Percentiles rank a stretch among this genome's conserved stretches.
These are phyloP conservation scores for Vachellia collinsii DNA, from an alignment of 306 rosid genomes.

Conservation along the genomic window DNA sequence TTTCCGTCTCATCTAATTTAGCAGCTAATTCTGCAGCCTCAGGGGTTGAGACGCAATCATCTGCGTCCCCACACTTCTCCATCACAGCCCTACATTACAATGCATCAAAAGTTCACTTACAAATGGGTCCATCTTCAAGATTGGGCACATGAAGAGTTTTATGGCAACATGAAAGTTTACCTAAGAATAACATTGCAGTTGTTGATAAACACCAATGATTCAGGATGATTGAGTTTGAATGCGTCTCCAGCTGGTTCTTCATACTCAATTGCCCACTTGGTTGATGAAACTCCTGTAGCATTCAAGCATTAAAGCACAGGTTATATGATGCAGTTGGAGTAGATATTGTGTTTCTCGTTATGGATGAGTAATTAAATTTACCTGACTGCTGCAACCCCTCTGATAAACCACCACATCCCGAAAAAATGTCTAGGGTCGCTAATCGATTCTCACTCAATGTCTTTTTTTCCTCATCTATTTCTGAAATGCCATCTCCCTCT, in stretches of 20 bases:
- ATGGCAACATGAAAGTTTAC: slow-evolving; percentile 39
- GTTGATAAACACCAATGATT: slow-evolving; percentile 72
- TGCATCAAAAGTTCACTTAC: slow-evolving; percentile 17
- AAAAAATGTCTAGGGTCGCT: slow-evolving; percentile 90
- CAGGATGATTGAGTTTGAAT: slow-evolving; percentile 79
- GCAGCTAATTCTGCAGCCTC: slow-evolving; percentile 84
- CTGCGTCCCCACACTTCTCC: slow-evolving; percentile 85
- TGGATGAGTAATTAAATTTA: slow-evolving; percentile 34
- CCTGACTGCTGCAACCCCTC: slow-evolving; percentile 85
- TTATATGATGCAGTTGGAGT: slow-evolving; percentile 5
- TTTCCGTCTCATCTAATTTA: slow-evolving; percentile 57
- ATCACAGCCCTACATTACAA: slow-evolving; percentile 78
- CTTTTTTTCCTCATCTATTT: slow-evolving; percentile 44
- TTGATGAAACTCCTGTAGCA: slow-evolving; percentile 65
- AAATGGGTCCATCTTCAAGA: slow-evolving; percentile 13
- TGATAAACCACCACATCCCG: slow-evolving; percentile 97
- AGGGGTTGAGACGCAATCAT: slow-evolving; percentile 83
- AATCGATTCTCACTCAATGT: slow-evolving; percentile 49
- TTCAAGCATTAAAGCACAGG: slow-evolving; percentile 24
- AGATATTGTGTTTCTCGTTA: not conserved
- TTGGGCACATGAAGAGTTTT: not conserved
- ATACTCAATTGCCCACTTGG: slow-evolving; percentile 98
- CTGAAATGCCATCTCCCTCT: slow-evolving; percentile 71
- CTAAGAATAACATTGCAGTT: slow-evolving; percentile 94
- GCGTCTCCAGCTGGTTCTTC: slow-evolving; percentile 98